These are phyloP conservation scores for Moricandia moricandioides DNA, from an alignment of 345 rosid species.

Conservation along the genomic window DNA sequence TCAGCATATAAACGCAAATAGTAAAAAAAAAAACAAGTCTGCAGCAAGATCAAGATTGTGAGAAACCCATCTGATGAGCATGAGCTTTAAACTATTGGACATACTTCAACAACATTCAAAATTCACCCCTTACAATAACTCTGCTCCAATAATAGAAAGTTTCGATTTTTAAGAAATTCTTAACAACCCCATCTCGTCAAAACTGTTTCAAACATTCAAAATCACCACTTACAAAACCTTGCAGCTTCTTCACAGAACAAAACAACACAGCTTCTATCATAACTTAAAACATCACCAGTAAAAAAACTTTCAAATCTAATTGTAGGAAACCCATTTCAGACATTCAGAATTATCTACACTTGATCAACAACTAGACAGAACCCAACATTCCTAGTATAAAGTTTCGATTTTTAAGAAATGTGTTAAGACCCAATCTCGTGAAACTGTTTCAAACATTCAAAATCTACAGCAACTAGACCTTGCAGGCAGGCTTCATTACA, in stretches of 20 bases:
- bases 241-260: not conserved
- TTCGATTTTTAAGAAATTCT: too few species aligned
- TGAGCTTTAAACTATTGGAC: not conserved
- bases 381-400: too few species aligned
- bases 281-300: not conserved
- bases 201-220: not conserved
- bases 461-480: not conserved
- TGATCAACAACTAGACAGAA: too few species aligned
- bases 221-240: not conserved
- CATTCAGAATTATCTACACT: not conserved
- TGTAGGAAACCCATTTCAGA: not conserved
- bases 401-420: not conserved
- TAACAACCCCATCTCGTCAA: not conserved
- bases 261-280: not conserved
- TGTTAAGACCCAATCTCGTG: not conserved
- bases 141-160: not conserved
- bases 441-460: slow-evolving; percentile 7
- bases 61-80: slow-evolving; percentile 3
- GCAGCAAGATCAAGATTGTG: not conserved
- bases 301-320: not conserved
- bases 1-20: not conserved
- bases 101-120: not conserved
- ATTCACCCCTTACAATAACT: not conserved
- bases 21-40: not conserved
- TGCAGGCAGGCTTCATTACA: not conserved